Evolutionary conservation across 2,329 filamentous ascomycete genomes (phyloP).

Genomic region (Diaporthe ampelina): DNA sequence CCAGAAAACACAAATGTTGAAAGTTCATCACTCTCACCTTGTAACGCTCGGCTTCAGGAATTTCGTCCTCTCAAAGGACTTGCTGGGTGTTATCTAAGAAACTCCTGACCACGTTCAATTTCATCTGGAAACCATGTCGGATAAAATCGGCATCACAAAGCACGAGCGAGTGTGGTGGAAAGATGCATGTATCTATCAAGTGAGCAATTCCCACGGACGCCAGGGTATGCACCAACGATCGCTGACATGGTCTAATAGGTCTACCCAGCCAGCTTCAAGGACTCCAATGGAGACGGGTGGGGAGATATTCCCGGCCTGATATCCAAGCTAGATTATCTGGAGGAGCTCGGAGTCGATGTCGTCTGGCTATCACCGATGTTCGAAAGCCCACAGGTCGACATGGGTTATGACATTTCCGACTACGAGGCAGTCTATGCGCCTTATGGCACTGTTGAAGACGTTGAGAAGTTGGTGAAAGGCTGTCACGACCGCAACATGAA

Average conservation of each 20-base stretch:
- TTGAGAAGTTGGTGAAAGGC: constrained; percentile 72
- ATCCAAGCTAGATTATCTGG: constrained; percentile 74
- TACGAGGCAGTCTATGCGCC: constrained; percentile 76
- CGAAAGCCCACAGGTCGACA: constrained; percentile 73
- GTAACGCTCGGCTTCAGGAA: too few relatives aligned
- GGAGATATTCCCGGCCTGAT: constrained; percentile 63
- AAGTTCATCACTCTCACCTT: too few relatives aligned
- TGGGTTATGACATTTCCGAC: constrained; percentile 81
- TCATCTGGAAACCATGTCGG: background rate
- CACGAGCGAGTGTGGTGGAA: constrained; percentile 59
- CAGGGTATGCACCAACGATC: rapidly evolving
- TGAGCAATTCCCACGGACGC: background rate
- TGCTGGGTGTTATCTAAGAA: rapidly evolving
- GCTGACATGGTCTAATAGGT: constrained; percentile 54
- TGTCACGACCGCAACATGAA: constrained; percentile 74
- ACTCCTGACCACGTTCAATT: background rate
- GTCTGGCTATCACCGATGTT: constrained; percentile 70
- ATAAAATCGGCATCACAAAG: background rate
- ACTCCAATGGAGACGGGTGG: constrained; percentile 69
- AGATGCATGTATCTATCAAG: constrained; percentile 57
- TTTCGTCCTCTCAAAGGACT: background rate
- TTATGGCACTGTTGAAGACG: constrained; percentile 77
- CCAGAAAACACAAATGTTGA: background rate
- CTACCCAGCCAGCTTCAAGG: constrained; percentile 71
- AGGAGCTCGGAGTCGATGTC: constrained; percentile 72